Base-by-base conservation (phyloP, 345 rosid genomes). In the Noccaea caerulescens region DNA sequence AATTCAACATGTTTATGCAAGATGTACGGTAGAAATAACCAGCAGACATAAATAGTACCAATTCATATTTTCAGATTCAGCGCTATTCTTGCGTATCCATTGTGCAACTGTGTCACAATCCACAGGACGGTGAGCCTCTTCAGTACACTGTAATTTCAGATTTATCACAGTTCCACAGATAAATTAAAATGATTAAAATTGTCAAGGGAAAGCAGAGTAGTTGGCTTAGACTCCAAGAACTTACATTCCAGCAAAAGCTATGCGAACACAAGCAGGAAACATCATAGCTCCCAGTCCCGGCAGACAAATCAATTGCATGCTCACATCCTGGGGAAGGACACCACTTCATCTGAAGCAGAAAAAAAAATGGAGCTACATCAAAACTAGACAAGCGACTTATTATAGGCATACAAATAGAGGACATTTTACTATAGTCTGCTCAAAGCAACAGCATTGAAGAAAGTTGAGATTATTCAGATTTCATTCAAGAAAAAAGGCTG, bases 271-370 rank as follows among this genome's bases (percentile, higher is more conserved):
- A 43, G 80, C 80, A 77, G n/a, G 72, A 63, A 58, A 77, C 80
- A 60, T 71, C 77, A 66, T 43, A 60, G 52, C 39, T 54, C 27
- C 59, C 68, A 47, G 47, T 16, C 13, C 65, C 77, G 3, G 54
- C 80, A 72, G 53, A 10, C 59, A 66, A 77, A n/a, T 77, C 72
- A 32, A 77, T 82, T 6, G 99, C 99, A 76, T 80, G 75, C 54
- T 92, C 98, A 10, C 99, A 95, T 50, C 98, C 98, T 12, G 98
- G 97, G 44, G 99, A 97, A 63, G 99, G 99, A 79, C 98, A 95
- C 99, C 99, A 95, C 76, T 95, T 94, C 72, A 88, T 86, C 99
- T 89, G 64, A 49, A 63, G 34, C 71, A 62, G 47, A 10, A 8
- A n/a, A 12, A 59, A 8, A 61, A 53, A 42, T 13, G 18, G 9